A percentile compares a stretch with the other conserved stretches of the same genome.
These are phyloP conservation scores for Wallacemonas collosoma DNA, from an alignment of 208 protist species.

Conservation along the genomic window DNA sequence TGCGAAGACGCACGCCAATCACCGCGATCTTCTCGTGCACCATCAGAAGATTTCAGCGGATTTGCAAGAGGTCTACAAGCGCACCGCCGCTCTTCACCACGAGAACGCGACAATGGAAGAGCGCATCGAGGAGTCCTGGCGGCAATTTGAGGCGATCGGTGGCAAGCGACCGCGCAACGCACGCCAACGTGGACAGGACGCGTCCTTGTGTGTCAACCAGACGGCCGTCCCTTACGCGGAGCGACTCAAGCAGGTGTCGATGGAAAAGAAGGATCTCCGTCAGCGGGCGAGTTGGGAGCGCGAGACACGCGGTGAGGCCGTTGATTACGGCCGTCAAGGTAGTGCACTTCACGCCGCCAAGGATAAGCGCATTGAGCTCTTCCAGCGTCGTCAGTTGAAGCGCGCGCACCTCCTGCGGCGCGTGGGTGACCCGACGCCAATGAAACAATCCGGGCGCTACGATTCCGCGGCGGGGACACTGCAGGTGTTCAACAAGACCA, in stretches of 20 bases:
- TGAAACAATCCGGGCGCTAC: slow-evolving; percentile 82
- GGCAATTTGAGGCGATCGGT: slow-evolving; percentile 82
- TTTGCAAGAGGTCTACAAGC: slow-evolving; percentile 80
- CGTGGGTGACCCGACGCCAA: slow-evolving; percentile 78
- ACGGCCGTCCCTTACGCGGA: slow-evolving; percentile 63
- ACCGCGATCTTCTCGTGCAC: slow-evolving; percentile 84
- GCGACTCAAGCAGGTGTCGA: slow-evolving; percentile 54
- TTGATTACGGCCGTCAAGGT: slow-evolving; percentile 65
- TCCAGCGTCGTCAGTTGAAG: slow-evolving; percentile 73
- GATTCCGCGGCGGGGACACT: slow-evolving; percentile 69
- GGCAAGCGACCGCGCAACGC: slow-evolving; percentile 57
- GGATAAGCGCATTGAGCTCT: slow-evolving; percentile 66
- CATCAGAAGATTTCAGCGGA: slow-evolving; percentile 87
- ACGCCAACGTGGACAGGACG: slow-evolving; percentile 13
- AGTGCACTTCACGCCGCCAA: slow-evolving; percentile 79
- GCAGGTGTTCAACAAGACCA: slow-evolving; percentile 84
- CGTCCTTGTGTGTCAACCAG: slow-evolving; percentile 45
- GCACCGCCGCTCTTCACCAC: slow-evolving; percentile 71
- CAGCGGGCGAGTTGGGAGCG: slow-evolving; percentile 58
- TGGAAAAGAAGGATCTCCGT: slow-evolving; percentile 68
- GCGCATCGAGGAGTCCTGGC: slow-evolving; percentile 85
- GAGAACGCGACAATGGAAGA: slow-evolving; percentile 86
- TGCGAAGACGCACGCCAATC: slow-evolving; percentile 44
- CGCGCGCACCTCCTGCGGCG: slow-evolving; percentile 75
- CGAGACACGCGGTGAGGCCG: slow-evolving; percentile 74